Conservation (phyloP, 345 rosid genomes). For the Salix viminalis region DNA sequence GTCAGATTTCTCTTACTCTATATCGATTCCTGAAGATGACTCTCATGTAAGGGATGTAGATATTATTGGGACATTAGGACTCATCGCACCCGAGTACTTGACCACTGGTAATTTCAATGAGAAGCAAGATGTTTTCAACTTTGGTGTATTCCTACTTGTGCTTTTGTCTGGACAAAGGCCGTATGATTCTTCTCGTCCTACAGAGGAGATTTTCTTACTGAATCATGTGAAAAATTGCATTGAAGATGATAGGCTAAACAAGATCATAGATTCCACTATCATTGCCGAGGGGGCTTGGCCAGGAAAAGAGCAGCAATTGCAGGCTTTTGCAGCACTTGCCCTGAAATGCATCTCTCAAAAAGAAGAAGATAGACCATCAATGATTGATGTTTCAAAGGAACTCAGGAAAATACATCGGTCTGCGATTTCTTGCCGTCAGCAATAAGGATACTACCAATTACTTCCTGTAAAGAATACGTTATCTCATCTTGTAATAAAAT, state of each 20-base stretch:
- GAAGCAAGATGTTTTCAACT: conserved; percentile 22
- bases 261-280: conserved; percentile 12
- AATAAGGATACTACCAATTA: no score
- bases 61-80: neutral
- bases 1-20: neutral
- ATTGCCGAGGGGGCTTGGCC: conserved; percentile 2
- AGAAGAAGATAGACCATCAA: conserved; percentile 19
- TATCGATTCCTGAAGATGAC: conserved; percentile 25
- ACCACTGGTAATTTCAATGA: conserved; percentile 13
- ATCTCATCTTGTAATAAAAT: no score
- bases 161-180: conserved; percentile 12
- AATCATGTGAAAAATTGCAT: neutral
- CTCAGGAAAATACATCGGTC: neutral
- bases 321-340: neutral
- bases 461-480: no score
- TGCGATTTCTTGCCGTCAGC: no score
- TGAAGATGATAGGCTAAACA: neutral
- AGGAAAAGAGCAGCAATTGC: conserved; percentile 11
- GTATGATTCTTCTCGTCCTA: neutral
- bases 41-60: neutral
- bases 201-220: neutral
- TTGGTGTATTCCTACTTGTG: conserved; percentile 13
- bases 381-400: conserved; percentile 24
- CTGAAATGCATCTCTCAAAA: neutral
- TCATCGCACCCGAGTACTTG: conserved; percentile 4